Base-by-base conservation (phyloP, 2,329 filamentous ascomycete species). In the Pseudocercospora musae region DNA sequence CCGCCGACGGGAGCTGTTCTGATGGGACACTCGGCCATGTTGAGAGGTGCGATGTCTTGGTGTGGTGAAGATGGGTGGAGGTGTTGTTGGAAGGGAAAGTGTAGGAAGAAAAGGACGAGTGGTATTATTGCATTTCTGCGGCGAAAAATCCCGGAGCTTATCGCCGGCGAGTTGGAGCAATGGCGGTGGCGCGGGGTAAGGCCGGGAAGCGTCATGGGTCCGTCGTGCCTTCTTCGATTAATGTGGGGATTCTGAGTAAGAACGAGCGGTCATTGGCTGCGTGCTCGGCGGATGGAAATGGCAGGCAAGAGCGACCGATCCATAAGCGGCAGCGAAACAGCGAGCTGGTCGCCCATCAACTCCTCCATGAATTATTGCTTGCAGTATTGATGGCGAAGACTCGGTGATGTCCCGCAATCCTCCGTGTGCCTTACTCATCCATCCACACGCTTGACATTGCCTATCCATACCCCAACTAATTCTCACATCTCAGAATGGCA, bases 1-100 rank as follows among this genome's bases (percentile, higher is more conserved):
- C 73, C 72, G 57, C 69, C 73, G 42, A 68, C 65, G 65, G 71
- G 71, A 68, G 69, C 68, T 58, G 66, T 58, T 53, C 68, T 65
- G 46, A 75, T 64, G 23, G 73, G 73, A 61, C 73, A 75, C 66
- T 73, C 65, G 58, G 57, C 67, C 68, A 71, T 72, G 63, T 49
- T 69, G 59, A 18, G 49, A 46, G 48, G 50, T 55, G 52, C 13
- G 25, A 15, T n/a, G 31, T 40, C 33, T 40, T 15, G 48, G 57
- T 25, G 27, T 40, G 11, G 10, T 18, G 54, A 20, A 18, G 25
- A 15, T 37, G 44, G 18, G 29, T n/a, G 25, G 52, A 18, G 25
- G 25, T 42, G 55, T n/a, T 27, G 44, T n/a, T 42, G 52, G 27
- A 49, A n/a, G n/a, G n/a, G n/a, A n/a, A n/a, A n/a, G n/a, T n/a